These are phyloP conservation scores for Stentor roeselii DNA, from an alignment of 73 alveolate species.

Conservation along the genomic window DNA sequence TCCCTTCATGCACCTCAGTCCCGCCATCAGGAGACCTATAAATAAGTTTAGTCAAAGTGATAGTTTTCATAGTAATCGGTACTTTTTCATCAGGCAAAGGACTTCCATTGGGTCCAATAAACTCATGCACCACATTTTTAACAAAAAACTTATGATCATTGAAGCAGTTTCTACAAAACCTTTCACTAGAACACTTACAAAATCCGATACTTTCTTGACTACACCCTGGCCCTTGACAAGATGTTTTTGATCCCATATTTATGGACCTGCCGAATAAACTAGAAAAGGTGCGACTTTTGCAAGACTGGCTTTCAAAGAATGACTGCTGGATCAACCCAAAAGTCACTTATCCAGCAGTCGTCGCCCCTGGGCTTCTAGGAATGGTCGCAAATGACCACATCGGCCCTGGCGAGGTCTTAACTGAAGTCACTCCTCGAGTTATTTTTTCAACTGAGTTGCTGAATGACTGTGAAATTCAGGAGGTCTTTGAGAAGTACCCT, in stretches of 20 bases:
- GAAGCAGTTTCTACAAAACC: not conserved
- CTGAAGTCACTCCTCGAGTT: not conserved
- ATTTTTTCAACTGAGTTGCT: not conserved
- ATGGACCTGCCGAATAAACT: not conserved
- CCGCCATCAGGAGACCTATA: slow-evolving; percentile 22
- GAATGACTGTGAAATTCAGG: not conserved
- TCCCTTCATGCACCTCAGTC: slow-evolving; percentile 17
- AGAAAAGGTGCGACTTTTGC: not conserved
- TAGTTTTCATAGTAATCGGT: not conserved
- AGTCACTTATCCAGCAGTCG: not conserved
- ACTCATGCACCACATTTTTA: not conserved
- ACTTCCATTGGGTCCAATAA: not conserved
- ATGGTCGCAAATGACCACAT: not conserved
- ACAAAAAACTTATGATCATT: not conserved
- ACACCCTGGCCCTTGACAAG: not conserved
- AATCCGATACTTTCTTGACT: not conserved
- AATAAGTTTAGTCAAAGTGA: not conserved
- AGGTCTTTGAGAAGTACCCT: not conserved
- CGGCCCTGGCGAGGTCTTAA: not conserved
- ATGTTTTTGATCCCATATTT: not conserved
- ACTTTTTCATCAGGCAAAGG: not conserved
- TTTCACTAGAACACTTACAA: not conserved
- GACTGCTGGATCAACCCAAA: not conserved
- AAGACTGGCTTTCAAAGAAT: not conserved
- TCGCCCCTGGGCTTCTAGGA: not conserved